A percentile compares a stretch with the other conserved stretches of the same genome.
Evolutionary conservation across 2,329 filamentous ascomycete species (phyloP).

Genomic region (Bertia moriformis): DNA sequence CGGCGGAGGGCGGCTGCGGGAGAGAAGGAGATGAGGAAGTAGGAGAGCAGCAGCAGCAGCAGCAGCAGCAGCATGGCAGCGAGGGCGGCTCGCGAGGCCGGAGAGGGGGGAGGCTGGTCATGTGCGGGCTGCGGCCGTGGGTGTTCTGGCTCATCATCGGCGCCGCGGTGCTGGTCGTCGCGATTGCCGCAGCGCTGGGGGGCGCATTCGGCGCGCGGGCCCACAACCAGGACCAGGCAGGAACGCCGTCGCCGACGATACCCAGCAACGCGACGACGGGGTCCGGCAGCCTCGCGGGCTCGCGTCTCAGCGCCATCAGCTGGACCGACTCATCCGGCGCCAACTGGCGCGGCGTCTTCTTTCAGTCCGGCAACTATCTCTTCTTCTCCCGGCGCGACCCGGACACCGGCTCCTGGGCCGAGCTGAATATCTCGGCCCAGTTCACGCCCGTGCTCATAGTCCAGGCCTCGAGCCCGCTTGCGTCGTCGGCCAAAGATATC

Average conservation of each 20-base stretch:
- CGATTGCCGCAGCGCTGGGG: not conserved
- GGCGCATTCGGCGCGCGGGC: not conserved
- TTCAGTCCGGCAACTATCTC: not conserved
- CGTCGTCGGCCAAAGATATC: not conserved
- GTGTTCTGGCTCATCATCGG: not conserved
- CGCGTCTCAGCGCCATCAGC: not conserved
- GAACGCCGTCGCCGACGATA: not conserved
- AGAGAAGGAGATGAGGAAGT: no score
- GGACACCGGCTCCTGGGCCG: not conserved
- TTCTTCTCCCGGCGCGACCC: not conserved
- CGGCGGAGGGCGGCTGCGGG: no score
- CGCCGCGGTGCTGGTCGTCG: not conserved
- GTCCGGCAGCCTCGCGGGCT: not conserved
- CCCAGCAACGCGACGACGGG: not conserved
- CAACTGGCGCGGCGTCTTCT: not conserved
- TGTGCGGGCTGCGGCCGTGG: not conserved
- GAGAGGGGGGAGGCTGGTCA: not conserved
- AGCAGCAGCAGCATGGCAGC: no score
- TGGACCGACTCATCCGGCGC: not conserved
- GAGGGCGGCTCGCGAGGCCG: no score
- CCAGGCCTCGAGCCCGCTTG: not conserved
- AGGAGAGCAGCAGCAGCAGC: no score
- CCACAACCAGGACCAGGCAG: no score
- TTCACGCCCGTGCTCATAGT: not conserved
- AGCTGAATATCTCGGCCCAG: not conserved